Evolutionary conservation across 2,329 filamentous ascomycete genomes (phyloP).

Genomic region (Arthrobotrys pseudoclavata): DNA sequence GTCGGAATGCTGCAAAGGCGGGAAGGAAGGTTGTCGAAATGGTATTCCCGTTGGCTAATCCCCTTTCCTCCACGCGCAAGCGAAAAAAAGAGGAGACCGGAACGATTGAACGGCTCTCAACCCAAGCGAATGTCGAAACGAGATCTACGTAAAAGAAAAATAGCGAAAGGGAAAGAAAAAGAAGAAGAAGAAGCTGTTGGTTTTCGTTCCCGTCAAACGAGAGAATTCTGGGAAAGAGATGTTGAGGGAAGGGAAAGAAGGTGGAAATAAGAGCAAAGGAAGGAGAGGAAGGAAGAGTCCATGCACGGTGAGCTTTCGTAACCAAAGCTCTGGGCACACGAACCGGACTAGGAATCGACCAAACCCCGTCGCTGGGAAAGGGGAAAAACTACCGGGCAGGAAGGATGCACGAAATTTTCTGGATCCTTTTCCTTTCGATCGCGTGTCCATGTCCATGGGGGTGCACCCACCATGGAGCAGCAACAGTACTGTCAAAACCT

Average conservation of each 20-base stretch:
- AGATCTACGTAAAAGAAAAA: constrained; percentile 39
- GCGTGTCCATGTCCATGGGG: constrained; percentile 20
- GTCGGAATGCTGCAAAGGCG: constrained; percentile 38
- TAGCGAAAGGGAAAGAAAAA: constrained; percentile 29
- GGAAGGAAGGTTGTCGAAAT: constrained; percentile 32
- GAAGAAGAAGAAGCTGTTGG: constrained; percentile 43
- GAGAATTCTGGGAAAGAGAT: constrained; percentile 56
- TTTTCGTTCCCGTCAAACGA: constrained; percentile 54
- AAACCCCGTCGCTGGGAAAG: constrained; percentile 57
- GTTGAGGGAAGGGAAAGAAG: constrained; percentile 52
- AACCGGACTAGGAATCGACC: constrained; percentile 48
- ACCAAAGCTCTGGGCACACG: constrained; percentile 44
- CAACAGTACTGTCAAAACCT: constrained; percentile 23
- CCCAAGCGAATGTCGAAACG: constrained; percentile 60
- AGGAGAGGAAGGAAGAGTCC: constrained; percentile 31
- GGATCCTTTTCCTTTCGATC: constrained; percentile 23
- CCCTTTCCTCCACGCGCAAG: constrained; percentile 58
- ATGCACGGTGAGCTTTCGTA: constrained; percentile 37
- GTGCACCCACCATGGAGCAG: background rate
- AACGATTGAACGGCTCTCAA: constrained; percentile 42
- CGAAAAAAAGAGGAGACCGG: constrained; percentile 59
- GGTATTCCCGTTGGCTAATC: constrained; percentile 33
- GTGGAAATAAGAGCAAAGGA: constrained; percentile 55
- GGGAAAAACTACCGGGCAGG: constrained; percentile 41
- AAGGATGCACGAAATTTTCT: constrained; percentile 45